These are phyloP conservation scores for Colletotrichum navitas DNA, from an alignment of 2,329 filamentous ascomycete species.

Conservation along the genomic window DNA sequence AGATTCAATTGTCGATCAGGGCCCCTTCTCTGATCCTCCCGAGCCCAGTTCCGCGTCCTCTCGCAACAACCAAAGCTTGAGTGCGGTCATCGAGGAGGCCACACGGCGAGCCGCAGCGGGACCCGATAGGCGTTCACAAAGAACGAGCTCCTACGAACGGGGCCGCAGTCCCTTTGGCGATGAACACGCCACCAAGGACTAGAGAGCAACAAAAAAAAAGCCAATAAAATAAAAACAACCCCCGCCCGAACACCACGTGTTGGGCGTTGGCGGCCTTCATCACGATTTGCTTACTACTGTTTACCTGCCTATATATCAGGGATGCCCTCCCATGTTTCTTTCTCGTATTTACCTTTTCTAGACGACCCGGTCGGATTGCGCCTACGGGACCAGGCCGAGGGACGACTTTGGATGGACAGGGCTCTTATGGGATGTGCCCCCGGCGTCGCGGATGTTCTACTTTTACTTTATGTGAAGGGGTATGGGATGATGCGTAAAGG, in stretches of 20 bases:
- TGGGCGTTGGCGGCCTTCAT: conserved; percentile 26
- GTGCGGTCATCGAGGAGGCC: conserved; percentile 68
- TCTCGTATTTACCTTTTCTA: conserved; percentile 39
- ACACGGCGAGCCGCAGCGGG: conserved; percentile 54
- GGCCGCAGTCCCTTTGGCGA: conserved; percentile 68
- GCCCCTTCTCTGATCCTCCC: conserved; percentile 71
- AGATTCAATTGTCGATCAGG: conserved; percentile 63
- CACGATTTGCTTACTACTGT: conserved; percentile 36
- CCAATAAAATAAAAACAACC: background rate
- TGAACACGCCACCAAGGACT: conserved; percentile 68
- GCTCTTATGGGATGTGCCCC: conserved; percentile 38
- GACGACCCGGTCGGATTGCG: conserved; percentile 37
- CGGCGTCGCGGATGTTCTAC: conserved; percentile 37
- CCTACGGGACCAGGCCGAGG: conserved; percentile 41
- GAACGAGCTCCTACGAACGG: conserved; percentile 47
- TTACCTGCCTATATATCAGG: conserved; percentile 41
- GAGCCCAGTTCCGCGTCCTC: conserved; percentile 44
- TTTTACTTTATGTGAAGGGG: conserved; percentile 30
- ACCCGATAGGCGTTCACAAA: conserved; percentile 47
- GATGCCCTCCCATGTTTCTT: conserved; percentile 37
- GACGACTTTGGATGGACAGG: conserved; percentile 40
- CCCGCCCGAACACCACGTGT: background rate
- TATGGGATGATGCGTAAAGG: conserved; percentile 37
- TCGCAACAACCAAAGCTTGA: conserved; percentile 61
- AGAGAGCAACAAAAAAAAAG: conserved; percentile 31